Percentiles rank a stretch among this genome's conserved stretches.
These are phyloP conservation scores for Eimeria tenella DNA, from an alignment of 169 alveolate species.

Conservation along the genomic window DNA sequence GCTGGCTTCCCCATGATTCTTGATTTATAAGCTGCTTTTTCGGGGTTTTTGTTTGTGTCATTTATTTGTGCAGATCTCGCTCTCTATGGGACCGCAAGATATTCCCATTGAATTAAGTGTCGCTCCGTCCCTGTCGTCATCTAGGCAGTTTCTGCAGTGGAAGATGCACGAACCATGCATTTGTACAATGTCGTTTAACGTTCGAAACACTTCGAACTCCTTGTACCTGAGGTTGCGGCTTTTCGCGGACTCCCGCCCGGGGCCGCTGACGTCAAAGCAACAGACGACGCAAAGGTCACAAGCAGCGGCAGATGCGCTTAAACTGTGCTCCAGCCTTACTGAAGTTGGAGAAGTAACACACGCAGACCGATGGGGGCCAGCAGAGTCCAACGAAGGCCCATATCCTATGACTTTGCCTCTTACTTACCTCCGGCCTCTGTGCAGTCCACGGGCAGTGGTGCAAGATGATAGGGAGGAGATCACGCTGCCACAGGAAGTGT, in stretches of 20 bases:
- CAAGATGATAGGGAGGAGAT: neutral
- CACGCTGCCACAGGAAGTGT: neutral
- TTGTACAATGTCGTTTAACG: neutral
- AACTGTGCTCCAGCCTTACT: neutral
- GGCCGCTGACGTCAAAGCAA: neutral
- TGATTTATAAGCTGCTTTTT: too few species aligned
- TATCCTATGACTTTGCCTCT: neutral
- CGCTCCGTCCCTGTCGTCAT: neutral
- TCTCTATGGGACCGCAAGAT: neutral
- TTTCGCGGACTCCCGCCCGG: neutral
- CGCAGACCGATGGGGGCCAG: neutral
- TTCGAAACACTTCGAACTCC: neutral
- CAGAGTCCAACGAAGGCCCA: neutral
- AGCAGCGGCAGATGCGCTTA: neutral
- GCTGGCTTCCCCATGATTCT: too few species aligned
- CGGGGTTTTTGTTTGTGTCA: too few species aligned
- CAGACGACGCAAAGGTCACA: neutral
- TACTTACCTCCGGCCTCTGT: neutral
- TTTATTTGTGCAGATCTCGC: neutral
- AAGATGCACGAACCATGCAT: neutral
- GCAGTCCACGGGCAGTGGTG: neutral
- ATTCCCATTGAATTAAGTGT: neutral
- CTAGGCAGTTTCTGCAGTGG: neutral
- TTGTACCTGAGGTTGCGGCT: neutral
- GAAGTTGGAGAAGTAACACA: neutral